Conservation (phyloP, 208 protist genomes). For the Crithidia sp. region DNA sequence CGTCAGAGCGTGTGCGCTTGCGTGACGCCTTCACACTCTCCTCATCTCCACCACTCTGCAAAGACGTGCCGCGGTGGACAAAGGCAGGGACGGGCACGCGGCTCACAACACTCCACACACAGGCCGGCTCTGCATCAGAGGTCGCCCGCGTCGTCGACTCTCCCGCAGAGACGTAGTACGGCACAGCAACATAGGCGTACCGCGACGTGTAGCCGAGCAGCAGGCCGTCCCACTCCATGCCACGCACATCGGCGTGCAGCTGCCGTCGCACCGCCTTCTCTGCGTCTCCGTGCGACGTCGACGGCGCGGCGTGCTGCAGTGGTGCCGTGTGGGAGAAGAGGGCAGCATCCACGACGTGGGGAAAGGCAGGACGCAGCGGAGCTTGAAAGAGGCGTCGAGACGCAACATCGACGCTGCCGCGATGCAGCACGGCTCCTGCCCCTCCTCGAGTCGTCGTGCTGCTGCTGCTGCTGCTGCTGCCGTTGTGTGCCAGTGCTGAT, state of each 20-base stretch:
- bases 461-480: neutral
- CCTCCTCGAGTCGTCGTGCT: neutral
- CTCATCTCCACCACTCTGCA: too few relatives aligned
- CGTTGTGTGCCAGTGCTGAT: neutral
- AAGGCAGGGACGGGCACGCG: constrained; percentile 40
- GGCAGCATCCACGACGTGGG: constrained; percentile 24
- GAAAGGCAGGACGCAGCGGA: constrained; percentile 8
- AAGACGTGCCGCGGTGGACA: neutral
- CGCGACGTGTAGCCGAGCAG: constrained; percentile 59
- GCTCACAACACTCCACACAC: constrained; percentile 38
- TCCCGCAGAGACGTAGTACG: constrained; percentile 26
- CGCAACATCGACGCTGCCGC: neutral
- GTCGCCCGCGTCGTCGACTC: constrained; percentile 2
- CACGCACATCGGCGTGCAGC: constrained; percentile 73
- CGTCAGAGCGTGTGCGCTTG: neutral
- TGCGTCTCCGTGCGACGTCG: neutral
- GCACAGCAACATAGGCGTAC: constrained; percentile 79
- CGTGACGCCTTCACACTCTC: neutral
- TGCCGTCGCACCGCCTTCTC: constrained; percentile 16
- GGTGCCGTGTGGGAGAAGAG: constrained; percentile 2
- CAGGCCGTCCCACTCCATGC: constrained; percentile 69
- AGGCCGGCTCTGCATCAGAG: neutral
- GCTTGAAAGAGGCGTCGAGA: constrained; percentile 22
- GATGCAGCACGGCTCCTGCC: neutral
- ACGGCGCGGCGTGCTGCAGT: neutral